Evolutionary conservation across 2,329 filamentous ascomycete genomes (phyloP).

Genomic region (Cladorrhinum sp.): DNA sequence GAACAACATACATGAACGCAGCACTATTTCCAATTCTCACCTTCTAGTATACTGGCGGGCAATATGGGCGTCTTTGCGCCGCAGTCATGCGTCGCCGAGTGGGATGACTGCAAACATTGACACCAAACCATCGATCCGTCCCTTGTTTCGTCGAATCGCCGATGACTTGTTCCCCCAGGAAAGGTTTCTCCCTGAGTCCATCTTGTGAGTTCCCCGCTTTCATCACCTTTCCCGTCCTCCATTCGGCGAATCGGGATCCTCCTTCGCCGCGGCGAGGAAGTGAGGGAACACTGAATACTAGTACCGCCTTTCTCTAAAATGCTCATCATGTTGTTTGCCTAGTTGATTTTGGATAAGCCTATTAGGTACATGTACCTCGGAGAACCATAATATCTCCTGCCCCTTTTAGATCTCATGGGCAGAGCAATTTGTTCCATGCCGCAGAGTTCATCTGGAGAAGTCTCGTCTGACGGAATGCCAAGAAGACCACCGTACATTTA

Average conservation of each 20-base stretch:
- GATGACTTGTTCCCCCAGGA: neutral
- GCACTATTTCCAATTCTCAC: neutral
- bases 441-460: neutral
- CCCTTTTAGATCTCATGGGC: neutral
- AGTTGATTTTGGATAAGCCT: neutral
- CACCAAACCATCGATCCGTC: neutral
- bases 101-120: neutral
- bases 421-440: neutral
- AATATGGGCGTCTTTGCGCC: neutral
- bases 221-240: neutral
- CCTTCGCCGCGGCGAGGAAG: neutral
- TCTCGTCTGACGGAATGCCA: neutral
- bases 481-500: neutral
- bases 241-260: neutral
- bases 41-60: neutral
- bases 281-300: neutral
- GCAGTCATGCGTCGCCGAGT: slow-evolving; percentile 4
- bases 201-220: neutral
- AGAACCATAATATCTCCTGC: neutral
- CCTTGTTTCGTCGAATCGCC: slow-evolving; percentile 2
- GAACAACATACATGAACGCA: neutral
- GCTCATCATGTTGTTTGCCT: neutral
- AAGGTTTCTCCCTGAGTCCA: neutral
- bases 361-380: neutral
- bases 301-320: neutral